Evolutionary conservation across 306 rosid genomes (phyloP).

Genomic region (Quercus rubra): DNA sequence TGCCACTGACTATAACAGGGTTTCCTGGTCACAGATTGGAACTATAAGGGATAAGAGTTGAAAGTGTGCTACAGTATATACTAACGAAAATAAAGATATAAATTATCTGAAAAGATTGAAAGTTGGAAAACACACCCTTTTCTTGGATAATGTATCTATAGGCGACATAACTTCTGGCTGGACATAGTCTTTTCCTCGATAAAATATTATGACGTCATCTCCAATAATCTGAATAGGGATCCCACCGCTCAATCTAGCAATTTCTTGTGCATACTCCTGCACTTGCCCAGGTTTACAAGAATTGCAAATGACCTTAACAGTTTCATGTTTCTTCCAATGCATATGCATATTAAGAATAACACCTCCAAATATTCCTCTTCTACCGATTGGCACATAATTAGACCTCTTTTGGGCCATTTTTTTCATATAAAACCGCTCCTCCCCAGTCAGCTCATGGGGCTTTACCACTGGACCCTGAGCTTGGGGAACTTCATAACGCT

Average conservation of each 20-base stretch:
- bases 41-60: background rate
- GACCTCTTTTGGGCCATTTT: slow-evolving; percentile 93
- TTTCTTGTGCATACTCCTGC: slow-evolving; percentile 79
- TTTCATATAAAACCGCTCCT: slow-evolving; percentile 79
- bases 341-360: slow-evolving; percentile 94
- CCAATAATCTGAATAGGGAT: slow-evolving; percentile 82
- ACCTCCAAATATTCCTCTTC: slow-evolving; percentile 92
- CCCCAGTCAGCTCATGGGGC: slow-evolving; percentile 73
- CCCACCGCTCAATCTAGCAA: slow-evolving; percentile 89
- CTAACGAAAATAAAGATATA: background rate
- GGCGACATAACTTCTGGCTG: slow-evolving; percentile 93
- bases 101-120: slow-evolving; percentile 15
- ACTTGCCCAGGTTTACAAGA: slow-evolving; percentile 83
- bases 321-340: slow-evolving; percentile 99
- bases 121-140: slow-evolving; percentile 55
- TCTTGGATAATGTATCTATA: slow-evolving; percentile 77
- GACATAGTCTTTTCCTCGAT: slow-evolving; percentile 77
- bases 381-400: slow-evolving; percentile 86
- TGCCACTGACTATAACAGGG: background rate
- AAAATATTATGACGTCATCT: slow-evolving; percentile 73
- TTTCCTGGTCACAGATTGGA: slow-evolving; percentile 1
- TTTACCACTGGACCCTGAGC: slow-evolving; percentile 74
- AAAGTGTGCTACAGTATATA: background rate
- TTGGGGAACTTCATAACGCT: slow-evolving; percentile 78
- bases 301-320: slow-evolving; percentile 82